phyloP scores from a whole-genome alignment of 192 early-diverging fungal species.

The Backusella liffmaniae region DNA sequence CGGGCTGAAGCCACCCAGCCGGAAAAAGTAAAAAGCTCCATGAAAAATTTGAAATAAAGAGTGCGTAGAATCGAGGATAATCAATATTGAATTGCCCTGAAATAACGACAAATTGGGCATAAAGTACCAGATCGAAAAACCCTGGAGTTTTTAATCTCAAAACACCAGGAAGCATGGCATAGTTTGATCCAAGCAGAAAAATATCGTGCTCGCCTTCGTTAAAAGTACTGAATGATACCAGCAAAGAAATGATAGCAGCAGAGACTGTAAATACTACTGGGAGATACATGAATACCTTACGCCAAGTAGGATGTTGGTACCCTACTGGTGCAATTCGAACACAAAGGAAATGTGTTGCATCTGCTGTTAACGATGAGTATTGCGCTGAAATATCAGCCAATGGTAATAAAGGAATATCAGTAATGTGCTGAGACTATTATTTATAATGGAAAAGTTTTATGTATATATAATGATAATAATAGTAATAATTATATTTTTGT shows the following conservation, averaged over 20 bases:
- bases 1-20: neutral
- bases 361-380: conserved; percentile 4
- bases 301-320: conserved; percentile 33
- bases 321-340: conserved; percentile 29
- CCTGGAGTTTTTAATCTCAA: conserved; percentile 48
- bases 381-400: conserved; percentile 27
- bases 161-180: conserved; percentile 27
- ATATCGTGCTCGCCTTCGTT: conserved; percentile 20
- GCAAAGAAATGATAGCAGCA: conserved; percentile 24
- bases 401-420: conserved; percentile 20
- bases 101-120: conserved; percentile 48
- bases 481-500: neutral
- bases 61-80: conserved; percentile 46
- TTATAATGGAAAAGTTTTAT: neutral
- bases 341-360: conserved; percentile 12
- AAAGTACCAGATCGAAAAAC: conserved; percentile 51
- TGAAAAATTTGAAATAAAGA: conserved; percentile 47
- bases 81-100: conserved; percentile 44
- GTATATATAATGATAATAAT: neutral
- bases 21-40: conserved; percentile 37
- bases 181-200: conserved; percentile 30
- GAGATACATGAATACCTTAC: conserved; percentile 22
- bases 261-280: conserved; percentile 21
- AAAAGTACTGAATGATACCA: conserved; percentile 16
- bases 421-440: neutral